Evolutionary conservation across 176 grass and related monocot genomes (phyloP).

Genomic region (Phragmites australis): DNA sequence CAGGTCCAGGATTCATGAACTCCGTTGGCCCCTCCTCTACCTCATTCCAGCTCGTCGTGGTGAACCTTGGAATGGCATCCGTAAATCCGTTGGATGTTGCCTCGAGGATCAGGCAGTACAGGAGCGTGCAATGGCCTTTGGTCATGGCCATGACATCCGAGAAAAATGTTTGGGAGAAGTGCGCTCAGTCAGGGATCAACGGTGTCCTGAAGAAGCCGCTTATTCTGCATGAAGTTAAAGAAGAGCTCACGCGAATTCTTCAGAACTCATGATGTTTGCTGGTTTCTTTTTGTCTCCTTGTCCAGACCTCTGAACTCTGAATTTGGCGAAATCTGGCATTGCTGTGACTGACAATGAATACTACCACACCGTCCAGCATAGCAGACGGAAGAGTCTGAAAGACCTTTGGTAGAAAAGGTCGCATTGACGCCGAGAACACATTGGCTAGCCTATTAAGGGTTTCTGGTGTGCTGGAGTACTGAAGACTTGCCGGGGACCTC

Average conservation of each 20-base stretch:
- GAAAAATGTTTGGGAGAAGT: conserved; percentile 68
- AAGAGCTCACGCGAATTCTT: conserved; percentile 53
- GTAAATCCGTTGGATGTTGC: conserved; percentile 61
- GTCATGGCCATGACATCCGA: conserved; percentile 61
- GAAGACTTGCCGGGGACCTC: not conserved
- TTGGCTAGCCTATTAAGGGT: not conserved
- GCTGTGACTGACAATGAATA: not conserved
- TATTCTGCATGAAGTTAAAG: conserved; percentile 41
- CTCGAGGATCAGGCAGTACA: conserved; percentile 49
- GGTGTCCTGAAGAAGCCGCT: conserved; percentile 55
- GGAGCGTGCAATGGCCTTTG: conserved; percentile 54
- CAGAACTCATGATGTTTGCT: conserved; percentile 36
- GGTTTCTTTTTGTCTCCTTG: not conserved
- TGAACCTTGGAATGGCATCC: conserved; percentile 59
- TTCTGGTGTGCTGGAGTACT: not conserved
- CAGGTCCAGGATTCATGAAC: conserved; percentile 60
- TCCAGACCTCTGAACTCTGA: not conserved
- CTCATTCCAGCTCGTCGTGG: conserved; percentile 53
- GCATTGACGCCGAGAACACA: not conserved
- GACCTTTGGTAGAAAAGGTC: not conserved
- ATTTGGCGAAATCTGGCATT: not conserved
- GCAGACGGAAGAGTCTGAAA: not conserved
- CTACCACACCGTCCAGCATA: not conserved
- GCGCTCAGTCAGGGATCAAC: conserved; percentile 46
- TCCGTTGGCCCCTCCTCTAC: conserved; percentile 28